A percentile compares a stretch with the other conserved stretches of the same genome.
Evolutionary conservation across 805 yeast species (phyloP).

Genomic region (Spathaspora girioi): DNA sequence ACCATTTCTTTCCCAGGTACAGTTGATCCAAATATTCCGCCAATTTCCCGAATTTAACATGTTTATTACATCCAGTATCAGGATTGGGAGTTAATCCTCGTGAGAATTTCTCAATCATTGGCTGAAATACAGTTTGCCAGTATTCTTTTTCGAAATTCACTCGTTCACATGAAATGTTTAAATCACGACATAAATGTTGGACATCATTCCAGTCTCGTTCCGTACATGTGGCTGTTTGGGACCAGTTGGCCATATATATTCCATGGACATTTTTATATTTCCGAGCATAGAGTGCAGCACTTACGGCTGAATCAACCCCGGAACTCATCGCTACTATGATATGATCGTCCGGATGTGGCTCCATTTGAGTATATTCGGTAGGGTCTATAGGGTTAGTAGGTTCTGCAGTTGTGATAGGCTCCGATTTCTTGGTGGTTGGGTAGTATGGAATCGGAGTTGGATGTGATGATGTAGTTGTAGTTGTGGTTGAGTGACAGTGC

Average conservation of each 20-base stretch:
- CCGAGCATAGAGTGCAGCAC: slow-evolving; percentile 66
- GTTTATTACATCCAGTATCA: slow-evolving; percentile 81
- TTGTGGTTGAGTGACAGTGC: not conserved
- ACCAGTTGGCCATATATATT: slow-evolving; percentile 93
- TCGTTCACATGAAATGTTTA: slow-evolving; percentile 67
- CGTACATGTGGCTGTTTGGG: slow-evolving; percentile 61
- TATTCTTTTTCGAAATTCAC: slow-evolving; percentile 87
- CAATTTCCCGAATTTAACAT: slow-evolving; percentile 83
- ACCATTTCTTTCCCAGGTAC: slow-evolving; percentile 47
- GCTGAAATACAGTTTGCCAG: slow-evolving; percentile 89
- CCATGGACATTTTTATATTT: slow-evolving; percentile 64
- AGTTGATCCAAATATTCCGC: slow-evolving; percentile 47
- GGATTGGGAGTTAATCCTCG: slow-evolving; percentile 90
- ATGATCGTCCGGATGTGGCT: slow-evolving; percentile 52
- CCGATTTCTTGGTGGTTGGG: not conserved
- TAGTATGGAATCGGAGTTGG: slow-evolving; percentile 5
- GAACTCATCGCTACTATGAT: slow-evolving; percentile 90
- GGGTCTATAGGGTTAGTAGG: slow-evolving; percentile 2
- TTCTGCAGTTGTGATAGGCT: not conserved
- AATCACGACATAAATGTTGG: slow-evolving; percentile 52
- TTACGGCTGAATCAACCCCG: slow-evolving; percentile 93
- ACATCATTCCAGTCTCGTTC: slow-evolving; percentile 92
- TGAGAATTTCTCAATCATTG: slow-evolving; percentile 75
- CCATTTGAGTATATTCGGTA: slow-evolving; percentile 28
- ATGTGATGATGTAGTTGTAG: not conserved